A percentile compares a stretch with the other conserved stretches of the same genome.
These are phyloP conservation scores for Gossypioides kirkii DNA, from an alignment of 345 rosid species.

Conservation along the genomic window DNA sequence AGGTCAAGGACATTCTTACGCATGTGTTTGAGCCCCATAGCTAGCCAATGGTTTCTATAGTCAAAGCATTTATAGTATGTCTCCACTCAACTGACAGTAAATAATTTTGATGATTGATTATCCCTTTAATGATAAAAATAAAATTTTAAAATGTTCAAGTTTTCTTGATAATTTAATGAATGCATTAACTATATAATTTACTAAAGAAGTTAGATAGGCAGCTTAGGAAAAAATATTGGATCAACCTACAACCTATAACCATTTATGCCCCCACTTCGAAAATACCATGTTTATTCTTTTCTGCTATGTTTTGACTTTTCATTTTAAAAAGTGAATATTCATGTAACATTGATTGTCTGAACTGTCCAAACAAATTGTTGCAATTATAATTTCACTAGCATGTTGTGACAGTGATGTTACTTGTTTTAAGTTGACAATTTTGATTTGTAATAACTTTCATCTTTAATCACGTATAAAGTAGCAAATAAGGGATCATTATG, in stretches of 20 bases:
- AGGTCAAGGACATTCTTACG: slow-evolving; percentile 50
- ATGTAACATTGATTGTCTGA: too few relatives aligned
- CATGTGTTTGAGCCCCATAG: slow-evolving; percentile 46
- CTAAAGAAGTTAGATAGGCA: neutral
- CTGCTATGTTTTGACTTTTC: too few relatives aligned
- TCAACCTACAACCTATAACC: neutral
- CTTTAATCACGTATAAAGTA: too few relatives aligned
- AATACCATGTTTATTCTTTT: too few relatives aligned
- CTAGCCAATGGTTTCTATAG: slow-evolving; percentile 4
- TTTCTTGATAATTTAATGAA: neutral
- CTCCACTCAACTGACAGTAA: slow-evolving; percentile 1
- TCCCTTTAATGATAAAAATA: neutral
- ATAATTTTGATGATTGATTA: neutral
- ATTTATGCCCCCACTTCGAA: neutral
- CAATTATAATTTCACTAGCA: too few relatives aligned
- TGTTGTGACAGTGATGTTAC: too few relatives aligned
- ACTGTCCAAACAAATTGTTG: too few relatives aligned
- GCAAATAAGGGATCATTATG: too few relatives aligned
- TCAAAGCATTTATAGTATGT: slow-evolving; percentile 7
- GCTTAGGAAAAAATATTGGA: neutral
- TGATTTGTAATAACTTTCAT: too few relatives aligned
- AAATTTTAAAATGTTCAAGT: neutral
- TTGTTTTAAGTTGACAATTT: too few relatives aligned
- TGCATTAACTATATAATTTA: neutral
- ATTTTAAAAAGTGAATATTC: too few relatives aligned